Base-by-base conservation (phyloP, 2,329 filamentous ascomycete species). In the Penicillium sp. region DNA sequence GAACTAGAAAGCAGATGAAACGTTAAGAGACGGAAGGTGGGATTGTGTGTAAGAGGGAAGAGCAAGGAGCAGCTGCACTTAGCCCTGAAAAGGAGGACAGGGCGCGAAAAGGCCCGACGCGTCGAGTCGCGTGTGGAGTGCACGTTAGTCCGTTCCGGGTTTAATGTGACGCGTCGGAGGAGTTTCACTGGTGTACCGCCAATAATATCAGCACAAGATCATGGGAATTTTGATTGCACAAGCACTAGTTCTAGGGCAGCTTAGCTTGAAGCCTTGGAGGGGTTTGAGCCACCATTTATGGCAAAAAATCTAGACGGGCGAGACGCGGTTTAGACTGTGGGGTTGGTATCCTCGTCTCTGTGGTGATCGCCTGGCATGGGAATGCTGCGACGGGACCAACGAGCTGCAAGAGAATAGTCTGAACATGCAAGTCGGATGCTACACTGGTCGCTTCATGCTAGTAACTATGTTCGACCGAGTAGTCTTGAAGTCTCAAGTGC, bases 281-380 rank as follows among this genome's bases (percentile, higher is more conserved):
- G 24, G 1, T 27, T 22, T 54, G 4, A 52, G 46, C 37, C 47
- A 52, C 14, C 6, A 35, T 37, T 51, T 59, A 14, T 27, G 10
- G 14, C 27, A n/a, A 41, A 35, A 31, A 19, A 46, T n/a, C 19
- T n/a, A 3, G 33, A 22, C 2, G 10, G 19, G 10, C 3, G 18
- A 40, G 31, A 41, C 18, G 16, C 6, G 18, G 18, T n/a, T 3
- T 18, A 46, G 31, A 46, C 19, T 51, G 54, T 31, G 33, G 55
- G 31, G 27, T 37, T 27, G 27, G 37, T 50, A 63, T 60, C 56
- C 56, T 63, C 39, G 55, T 68, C 63, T 58, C 66, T 65, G 54
- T 39, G 63, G 66, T 61, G 60, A 67, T 67, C 35, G 27, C 31
- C 51, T 37, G 60, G 63, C 60, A 68, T 67, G 56, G 65, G 65